Base-by-base conservation (phyloP, 306 rosid species). In the Rubus parviflorus region DNA sequence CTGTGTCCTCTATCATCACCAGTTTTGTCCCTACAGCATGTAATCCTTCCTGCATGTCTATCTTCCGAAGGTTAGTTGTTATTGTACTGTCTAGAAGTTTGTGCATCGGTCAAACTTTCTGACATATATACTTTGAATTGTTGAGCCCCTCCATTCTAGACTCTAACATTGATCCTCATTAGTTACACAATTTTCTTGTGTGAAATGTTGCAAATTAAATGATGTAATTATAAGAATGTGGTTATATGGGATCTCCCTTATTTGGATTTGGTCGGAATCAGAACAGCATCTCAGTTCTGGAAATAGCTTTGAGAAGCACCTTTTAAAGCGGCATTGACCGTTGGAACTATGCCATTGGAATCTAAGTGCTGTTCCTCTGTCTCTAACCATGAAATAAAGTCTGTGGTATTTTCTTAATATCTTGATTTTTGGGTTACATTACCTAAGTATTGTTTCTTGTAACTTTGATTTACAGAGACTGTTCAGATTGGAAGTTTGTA, bases 21-120 rank as follows among this genome's bases (percentile, higher is more conserved):
- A 63, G 93, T 92, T 84, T 88, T 95, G 80, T 83, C 97, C 10
- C 85, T 95, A 85, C 97, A 89, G 83, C 96, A 90, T 84, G 83
- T 90, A 54, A 67, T 95, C 22, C 77, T 87, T 61, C 97, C 97
- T 15, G 19, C 79, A 60, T 68, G 72, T 69, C 60, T 45, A 15
- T 76, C 84, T 71, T 81, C 79, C 78, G 81, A 81, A 89, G 97
- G 98, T 93, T 75, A 64, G 96, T 81, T 57, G 12, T 60, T 68
- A 13, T 78, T 67, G 19, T 35, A 64, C 47, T 79, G 13, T 12
- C 20, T 66, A 8, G n/a, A 20, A 16, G 57, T 62, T 47, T n/a
- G 13, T 75, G 57, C 30, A 63, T 30, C 25, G 3, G 71, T 48
- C 52, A 20, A 58, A 45, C 22, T 5, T 43, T 42, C 2, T 7